Percentiles rank a stretch among this genome's conserved stretches.
phyloP scores from a whole-genome alignment of 1,284 basidiomycete genomes.

The Naganishia sp. region DNA sequence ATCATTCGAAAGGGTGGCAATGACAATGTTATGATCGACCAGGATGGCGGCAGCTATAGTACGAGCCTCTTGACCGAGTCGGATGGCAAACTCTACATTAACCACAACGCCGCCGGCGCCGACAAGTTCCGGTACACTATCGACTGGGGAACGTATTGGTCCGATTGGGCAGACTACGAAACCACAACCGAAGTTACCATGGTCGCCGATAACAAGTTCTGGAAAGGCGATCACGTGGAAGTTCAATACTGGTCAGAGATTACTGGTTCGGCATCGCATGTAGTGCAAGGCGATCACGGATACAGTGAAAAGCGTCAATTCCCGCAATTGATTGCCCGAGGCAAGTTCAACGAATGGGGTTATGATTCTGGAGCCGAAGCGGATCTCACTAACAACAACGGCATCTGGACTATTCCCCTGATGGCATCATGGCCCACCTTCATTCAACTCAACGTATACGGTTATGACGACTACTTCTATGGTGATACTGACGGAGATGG shows the following conservation, averaged over 20 bases:
- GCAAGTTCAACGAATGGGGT: slow-evolving; percentile 86
- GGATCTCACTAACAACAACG: slow-evolving; percentile 64
- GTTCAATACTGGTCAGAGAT: slow-evolving; percentile 81
- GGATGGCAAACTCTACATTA: slow-evolving; percentile 68
- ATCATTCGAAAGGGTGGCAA: slow-evolving; percentile 72
- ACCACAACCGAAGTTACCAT: slow-evolving; percentile 57
- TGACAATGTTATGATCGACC: slow-evolving; percentile 79
- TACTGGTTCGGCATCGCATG: slow-evolving; percentile 64
- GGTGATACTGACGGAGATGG: slow-evolving; percentile 84
- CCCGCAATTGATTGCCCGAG: slow-evolving; percentile 80
- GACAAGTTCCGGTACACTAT: slow-evolving; percentile 80
- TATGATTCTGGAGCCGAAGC: slow-evolving; percentile 76
- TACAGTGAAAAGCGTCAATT: slow-evolving; percentile 69
- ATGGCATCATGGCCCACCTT: slow-evolving; percentile 85
- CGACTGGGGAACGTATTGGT: slow-evolving; percentile 84
- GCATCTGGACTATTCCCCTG: slow-evolving; percentile 59
- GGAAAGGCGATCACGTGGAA: slow-evolving; percentile 79
- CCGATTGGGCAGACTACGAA: slow-evolving; percentile 74
- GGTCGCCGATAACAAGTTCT: slow-evolving; percentile 61
- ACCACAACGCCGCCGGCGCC: slow-evolving; percentile 79
- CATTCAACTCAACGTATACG: slow-evolving; percentile 83
- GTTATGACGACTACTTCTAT: slow-evolving; percentile 84
- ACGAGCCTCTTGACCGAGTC: slow-evolving; percentile 63
- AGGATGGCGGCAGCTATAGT: slow-evolving; percentile 66
- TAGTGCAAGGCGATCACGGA: slow-evolving; percentile 73